Base-by-base conservation (phyloP, 169 alveolate genomes). In the Cryptosporidium muris region DNA sequence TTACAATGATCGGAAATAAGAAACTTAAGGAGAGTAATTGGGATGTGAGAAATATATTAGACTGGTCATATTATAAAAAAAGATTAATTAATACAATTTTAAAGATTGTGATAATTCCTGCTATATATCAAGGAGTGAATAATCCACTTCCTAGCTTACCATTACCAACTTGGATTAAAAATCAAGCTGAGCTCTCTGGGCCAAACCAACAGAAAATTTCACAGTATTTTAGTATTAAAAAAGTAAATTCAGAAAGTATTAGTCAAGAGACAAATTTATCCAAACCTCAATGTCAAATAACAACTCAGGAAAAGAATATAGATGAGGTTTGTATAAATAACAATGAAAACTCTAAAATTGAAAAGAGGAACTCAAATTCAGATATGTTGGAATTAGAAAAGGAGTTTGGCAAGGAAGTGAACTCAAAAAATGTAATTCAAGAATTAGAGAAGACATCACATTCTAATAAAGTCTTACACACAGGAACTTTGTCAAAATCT, bases 51-150 rank as follows among this genome's bases (percentile, higher is more conserved):
- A 94, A 92, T 58, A 96, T 97, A 9, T 91, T 97, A 47, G 99
- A 97, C 74, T 97, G 99, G 99, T 96, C 94, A 14, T 97, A 97
- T 88, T 97, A 97, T 88, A 95, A 95, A 64, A 98, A 97, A 67
- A 96, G 97, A 91, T 92, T 97, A 38, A 97, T 95, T 34, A 95
- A 95, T 34, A 94, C 97, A 58, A 95, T 97, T 56, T 82, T 94
- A 58, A 97, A 97, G 88, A 91, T 97, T 63, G 94, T 97, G 25
- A 93, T 96, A 14, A 96, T 97, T 48, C 99, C 99, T 3, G 99
- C 99, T n/a, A 96, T 97, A 45, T 65, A 95, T 51, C 97, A 97
- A 82, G 96, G 97, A 64, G 90, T 97, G 58, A 90, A 89, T 42
- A 96, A 97, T 85, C 98, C 99, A 8, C 89, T 94, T 34, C 98